A percentile compares a stretch with the other conserved stretches of the same genome.
Evolutionary conservation across 331 rosid genomes (phyloP).

Genomic region (Acacia pycnantha): DNA sequence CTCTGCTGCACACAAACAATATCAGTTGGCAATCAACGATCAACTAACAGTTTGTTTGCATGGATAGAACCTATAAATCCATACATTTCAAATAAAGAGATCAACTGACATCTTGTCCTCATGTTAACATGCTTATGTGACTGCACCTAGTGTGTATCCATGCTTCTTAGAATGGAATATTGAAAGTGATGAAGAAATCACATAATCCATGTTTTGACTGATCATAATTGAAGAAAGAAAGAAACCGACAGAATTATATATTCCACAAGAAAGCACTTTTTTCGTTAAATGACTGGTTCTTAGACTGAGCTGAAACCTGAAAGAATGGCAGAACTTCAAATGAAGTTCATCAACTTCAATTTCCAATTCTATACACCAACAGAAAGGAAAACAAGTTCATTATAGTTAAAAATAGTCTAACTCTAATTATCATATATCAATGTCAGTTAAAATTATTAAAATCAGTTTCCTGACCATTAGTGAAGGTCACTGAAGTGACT

Average conservation of each 20-base stretch:
- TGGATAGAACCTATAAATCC: background rate
- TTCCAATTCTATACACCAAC: background rate
- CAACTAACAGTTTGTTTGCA: background rate
- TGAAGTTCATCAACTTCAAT: background rate
- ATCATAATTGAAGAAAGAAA: background rate
- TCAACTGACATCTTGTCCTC: background rate
- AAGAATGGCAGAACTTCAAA: background rate
- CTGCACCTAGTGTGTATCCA: background rate
- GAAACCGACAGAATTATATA: background rate
- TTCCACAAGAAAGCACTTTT: background rate
- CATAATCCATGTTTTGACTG: background rate
- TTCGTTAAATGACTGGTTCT: background rate
- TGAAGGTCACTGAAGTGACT: background rate
- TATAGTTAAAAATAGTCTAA: background rate
- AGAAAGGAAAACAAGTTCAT: background rate
- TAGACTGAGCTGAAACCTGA: background rate
- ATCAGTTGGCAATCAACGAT: background rate
- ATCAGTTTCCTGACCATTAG: background rate
- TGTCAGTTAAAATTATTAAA: background rate
- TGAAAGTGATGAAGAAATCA: background rate
- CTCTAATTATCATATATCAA: background rate
- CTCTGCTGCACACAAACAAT: background rate
- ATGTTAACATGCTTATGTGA: background rate
- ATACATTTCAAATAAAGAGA: background rate
- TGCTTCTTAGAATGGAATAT: background rate